Evolutionary conservation across 495 filamentous ascomycete genomes (phyloP), one percentile per base, ranked within the genome.

Genomic region (Rhizodiscina lignyota): DNA sequence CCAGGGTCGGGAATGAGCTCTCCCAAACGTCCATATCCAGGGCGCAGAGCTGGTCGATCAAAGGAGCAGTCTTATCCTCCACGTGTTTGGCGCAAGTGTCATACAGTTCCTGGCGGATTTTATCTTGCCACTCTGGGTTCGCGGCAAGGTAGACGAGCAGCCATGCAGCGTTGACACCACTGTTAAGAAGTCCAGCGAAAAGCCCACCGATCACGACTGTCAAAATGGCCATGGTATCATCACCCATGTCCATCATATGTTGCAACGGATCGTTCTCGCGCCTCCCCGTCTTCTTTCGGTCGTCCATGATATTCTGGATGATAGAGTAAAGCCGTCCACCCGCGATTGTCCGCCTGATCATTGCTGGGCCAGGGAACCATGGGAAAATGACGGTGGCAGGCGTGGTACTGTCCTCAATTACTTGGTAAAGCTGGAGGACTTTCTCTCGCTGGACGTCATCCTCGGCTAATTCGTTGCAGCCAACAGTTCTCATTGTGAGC

Each of bases 1-100:
- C 55, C 22, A 64, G 44, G 13, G 55, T 21, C 2, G 59, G 62
- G 38, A 67, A 66, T n/a, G 59, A 51, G 23, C 34, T 30, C 42
- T 67, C 63, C 61, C 62, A 66, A 0, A 52, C 58, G 21, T 60
- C 55, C 34, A 65, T 28, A 1, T 55, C 45, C 4, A 69, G 41
- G 8, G 41, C 28, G 18, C 42, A 40, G 1, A 69, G 51, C 13
- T 58, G 47, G 2, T 64, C 58, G 20, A 45, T 35, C 4, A 59
- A 45, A 13, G 62, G 48, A 22, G 56, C 44, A 4, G 51, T 35
- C 3, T 36, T 26, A 29, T 50, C 39, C 0, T 33, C 49, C 32
- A 48, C 41, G 47, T 66, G 50, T 20, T 50, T 55, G 21, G 35
- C 44, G 0, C 60, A 47, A n/a, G 44, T 55, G 8, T 38, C 39